Conservation (phyloP, 2,329 filamentous ascomycete genomes). For the Calonectria pauciramosa region DNA sequence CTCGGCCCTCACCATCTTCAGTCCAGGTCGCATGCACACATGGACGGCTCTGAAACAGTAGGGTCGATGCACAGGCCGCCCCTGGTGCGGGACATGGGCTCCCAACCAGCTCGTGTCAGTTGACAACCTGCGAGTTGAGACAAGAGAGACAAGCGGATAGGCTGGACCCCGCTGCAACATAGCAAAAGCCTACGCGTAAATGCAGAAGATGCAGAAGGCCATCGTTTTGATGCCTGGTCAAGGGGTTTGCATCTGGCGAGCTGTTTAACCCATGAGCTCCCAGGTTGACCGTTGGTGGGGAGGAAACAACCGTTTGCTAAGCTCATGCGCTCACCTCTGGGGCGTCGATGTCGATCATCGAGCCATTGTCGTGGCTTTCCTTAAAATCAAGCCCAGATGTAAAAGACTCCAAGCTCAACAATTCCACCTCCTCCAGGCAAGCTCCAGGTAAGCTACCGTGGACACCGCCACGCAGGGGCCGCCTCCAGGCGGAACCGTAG, state of each 20-base stretch:
- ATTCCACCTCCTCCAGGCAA: neutral
- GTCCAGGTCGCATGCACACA: slow-evolving; percentile 14
- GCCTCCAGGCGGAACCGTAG: neutral
- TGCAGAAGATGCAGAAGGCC: neutral
- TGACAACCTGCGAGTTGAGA: neutral
- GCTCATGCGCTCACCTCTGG: neutral
- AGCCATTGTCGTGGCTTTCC: slow-evolving; percentile 1
- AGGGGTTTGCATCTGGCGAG: slow-evolving; percentile 3
- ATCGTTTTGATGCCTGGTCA: neutral
- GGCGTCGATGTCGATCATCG: slow-evolving; percentile 15
- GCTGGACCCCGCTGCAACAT: neutral
- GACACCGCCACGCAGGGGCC: slow-evolving; percentile 12
- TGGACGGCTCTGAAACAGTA: slow-evolving; percentile 21
- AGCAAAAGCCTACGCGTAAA: neutral
- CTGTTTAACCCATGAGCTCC: neutral
- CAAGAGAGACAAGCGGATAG: neutral
- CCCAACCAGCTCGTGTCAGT: slow-evolving; percentile 2
- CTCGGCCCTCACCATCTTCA: slow-evolving; percentile 1
- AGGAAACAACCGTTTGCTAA: neutral
- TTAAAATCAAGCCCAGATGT: neutral
- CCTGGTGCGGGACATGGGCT: slow-evolving; percentile 1
- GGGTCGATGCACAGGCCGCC: slow-evolving; percentile 22
- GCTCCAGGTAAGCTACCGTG: neutral
- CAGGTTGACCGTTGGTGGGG: neutral
- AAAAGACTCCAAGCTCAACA: neutral